These are phyloP conservation scores for Cercospora sp. DNA, from an alignment of 2,329 filamentous ascomycete species.

Conservation along the genomic window DNA sequence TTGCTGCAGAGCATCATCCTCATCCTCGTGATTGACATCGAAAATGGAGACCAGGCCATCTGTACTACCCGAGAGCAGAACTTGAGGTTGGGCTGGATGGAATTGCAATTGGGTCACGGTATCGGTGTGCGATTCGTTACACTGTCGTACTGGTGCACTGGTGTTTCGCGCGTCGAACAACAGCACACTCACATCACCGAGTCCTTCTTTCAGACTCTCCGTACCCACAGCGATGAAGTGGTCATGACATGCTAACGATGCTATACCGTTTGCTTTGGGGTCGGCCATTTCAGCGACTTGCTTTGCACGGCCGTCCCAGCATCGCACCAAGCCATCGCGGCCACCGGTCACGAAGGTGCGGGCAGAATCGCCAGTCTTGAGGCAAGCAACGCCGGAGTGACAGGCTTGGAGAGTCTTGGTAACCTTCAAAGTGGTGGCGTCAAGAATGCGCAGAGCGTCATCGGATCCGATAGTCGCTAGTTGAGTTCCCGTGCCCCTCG, in stretches of 20 bases:
- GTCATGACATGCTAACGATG: conserved; percentile 64
- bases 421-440: conserved; percentile 58
- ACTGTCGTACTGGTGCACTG: conserved; percentile 41
- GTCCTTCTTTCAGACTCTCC: conserved; percentile 51
- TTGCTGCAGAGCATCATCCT: conserved; percentile 75
- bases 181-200: conserved; percentile 43
- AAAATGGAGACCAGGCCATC: conserved; percentile 78
- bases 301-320: conserved; percentile 31
- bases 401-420: conserved; percentile 54
- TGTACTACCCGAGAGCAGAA: conserved; percentile 74
- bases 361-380: conserved; percentile 48
- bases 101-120: conserved; percentile 59
- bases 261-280: conserved; percentile 57
- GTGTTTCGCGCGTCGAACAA: conserved; percentile 47
- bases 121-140: conserved; percentile 55
- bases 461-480: conserved; percentile 69
- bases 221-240: conserved; percentile 71
- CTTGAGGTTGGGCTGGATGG: conserved; percentile 53
- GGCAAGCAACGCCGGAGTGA: conserved; percentile 65
- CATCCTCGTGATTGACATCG: conserved; percentile 68
- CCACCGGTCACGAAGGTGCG: conserved; percentile 66
- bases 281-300: conserved; percentile 28
- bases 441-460: conserved; percentile 66
- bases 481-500: conserved; percentile 38
- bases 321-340: conserved; percentile 64